Percentiles rank a stretch among this genome's conserved stretches.
These are phyloP conservation scores for Chamaecrista fasciculata DNA, from an alignment of 306 rosid species.

Conservation along the genomic window DNA sequence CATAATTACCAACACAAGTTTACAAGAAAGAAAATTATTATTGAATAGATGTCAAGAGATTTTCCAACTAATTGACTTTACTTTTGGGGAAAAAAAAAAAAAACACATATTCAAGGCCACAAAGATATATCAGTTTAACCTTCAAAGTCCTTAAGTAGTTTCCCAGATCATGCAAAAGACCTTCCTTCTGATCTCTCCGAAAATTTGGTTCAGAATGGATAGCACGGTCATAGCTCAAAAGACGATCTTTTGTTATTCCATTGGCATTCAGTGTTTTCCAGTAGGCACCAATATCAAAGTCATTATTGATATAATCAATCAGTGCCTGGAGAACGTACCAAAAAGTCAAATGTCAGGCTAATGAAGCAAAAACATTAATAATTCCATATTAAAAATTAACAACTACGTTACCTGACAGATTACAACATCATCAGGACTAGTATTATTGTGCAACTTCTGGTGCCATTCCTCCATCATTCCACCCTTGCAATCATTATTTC, in stretches of 20 bases:
- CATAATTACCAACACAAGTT: conserved; percentile 22
- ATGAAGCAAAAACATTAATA: conserved; percentile 18
- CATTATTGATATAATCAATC: conserved; percentile 68
- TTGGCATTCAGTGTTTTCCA: conserved; percentile 91
- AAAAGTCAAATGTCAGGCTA: conserved; percentile 24
- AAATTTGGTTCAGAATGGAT: conserved; percentile 87
- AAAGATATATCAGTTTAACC: conserved; percentile 52
- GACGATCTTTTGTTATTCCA: conserved; percentile 97
- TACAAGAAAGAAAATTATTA: neutral
- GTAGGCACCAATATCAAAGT: conserved; percentile 74
- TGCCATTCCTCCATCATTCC: conserved; percentile 99
- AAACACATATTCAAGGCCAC: conserved; percentile 21
- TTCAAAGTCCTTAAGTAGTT: conserved; percentile 90
- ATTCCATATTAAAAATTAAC: conserved; percentile 26
- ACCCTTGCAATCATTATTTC: conserved; percentile 83
- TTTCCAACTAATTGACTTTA: conserved; percentile 13
- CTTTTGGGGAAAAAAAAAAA: neutral
- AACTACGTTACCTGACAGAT: conserved; percentile 83
- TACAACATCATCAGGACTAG: conserved; percentile 97
- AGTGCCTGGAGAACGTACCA: conserved; percentile 65
- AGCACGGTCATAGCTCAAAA: conserved; percentile 91
- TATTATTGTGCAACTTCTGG: conserved; percentile 96
- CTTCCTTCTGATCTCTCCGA: conserved; percentile 73
- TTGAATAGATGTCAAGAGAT: conserved; percentile 21
- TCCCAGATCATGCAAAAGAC: conserved; percentile 86